Base-by-base conservation (phyloP, 768 basidiomycete genomes). In the Trametes cinnabarina region DNA sequence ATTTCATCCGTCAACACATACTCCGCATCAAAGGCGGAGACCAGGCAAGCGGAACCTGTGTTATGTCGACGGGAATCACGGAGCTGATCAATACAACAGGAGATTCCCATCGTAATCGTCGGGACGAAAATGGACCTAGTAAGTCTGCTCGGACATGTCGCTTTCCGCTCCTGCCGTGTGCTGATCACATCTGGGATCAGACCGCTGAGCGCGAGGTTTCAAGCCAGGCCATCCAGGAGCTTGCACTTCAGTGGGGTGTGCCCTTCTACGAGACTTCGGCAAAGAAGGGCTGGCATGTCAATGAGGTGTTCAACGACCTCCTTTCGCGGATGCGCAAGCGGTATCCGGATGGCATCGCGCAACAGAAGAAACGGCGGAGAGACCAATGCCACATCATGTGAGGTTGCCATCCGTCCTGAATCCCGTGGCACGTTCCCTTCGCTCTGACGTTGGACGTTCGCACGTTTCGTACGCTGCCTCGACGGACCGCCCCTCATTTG, bases 241-340 rank as follows among this genome's bases (percentile, higher is more conserved):
- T 90, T 11, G 82, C 86, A 19, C 76, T 71, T 30, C 78, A 78
- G 2, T 92, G 90, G 90, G 75, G 76, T 14, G 73, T 90, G n/a
- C 88, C 80, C 6, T 88, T 90, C 66, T 92, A 88, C 68, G 92
- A 93, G 73, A 93, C 91, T 3, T 92, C 90, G n/a, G 89, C 91
- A 10, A 93, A 92, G 71, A 78, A 82, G 46, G 85, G 92, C 66
- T 90, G 88, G 90, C 84, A 92, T 63, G 79, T 93, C 51, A 73
- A 74, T 9, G 88, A 90, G 37, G 90, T 88, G 17, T 93, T 93
- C 68, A 84, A 88, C 64, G 87, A 88, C 58, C 78, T 92, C 26
- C 74, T 90, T 46, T 79, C 80, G 61, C 89, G 88, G 64, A 90
- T 92, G 90, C 81, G 86, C 28, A 70, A 63, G 51, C 79, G 79